Evolutionary conservation across 148 eudicot genomes (phyloP), one percentile per base, ranked within the genome.

Genomic region (Amaranthus palmeri): DNA sequence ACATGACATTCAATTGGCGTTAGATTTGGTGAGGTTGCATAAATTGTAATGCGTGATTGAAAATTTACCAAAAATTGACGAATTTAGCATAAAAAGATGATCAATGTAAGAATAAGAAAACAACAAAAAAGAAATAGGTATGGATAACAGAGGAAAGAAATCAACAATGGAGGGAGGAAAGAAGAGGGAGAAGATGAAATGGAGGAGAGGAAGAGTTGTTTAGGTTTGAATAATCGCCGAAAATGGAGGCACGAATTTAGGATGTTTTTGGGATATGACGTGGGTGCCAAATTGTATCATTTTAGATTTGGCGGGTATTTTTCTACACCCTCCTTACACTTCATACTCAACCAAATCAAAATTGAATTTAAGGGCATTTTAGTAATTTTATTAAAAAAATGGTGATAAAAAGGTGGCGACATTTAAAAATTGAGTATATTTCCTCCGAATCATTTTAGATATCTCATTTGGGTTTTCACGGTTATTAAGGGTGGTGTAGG

Each of bases 221-320:
- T 13, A 25, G 8, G 54, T 6, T 62, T 61, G 69, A 73, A 70
- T 56, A 14, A 66, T 80, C 85, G 76, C 1, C 63, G 64, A 68
- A 71, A 64, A 71, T 73, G 86, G 84, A 41, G 65, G 75, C 76
- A 60, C 72, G 12, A 36, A 59, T 12, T 44, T 72, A 51, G 59
- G 57, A 64, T 51, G 15, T 10, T 57, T 55, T 36, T 4, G 13
- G 43, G 54, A 9, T 54, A 70, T 68, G 65, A 68, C 77, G 77
- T 78, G 77, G 59, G 69, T 61, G 1, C 73, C 77, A 68, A 68
- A 25, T 51, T 72, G 36, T 25, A 25, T 25, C 36, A 25, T 25
- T 2, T 25, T 25, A 25, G 17, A 6, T 61, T 78, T 67, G 80
- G 80, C 80, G 80, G 76, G 80, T 54, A 70, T 55, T 15, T 55